These are phyloP conservation scores for Coemansia sp. DNA, from an alignment of 192 early-diverging fungal genomes.

Conservation along the genomic window DNA sequence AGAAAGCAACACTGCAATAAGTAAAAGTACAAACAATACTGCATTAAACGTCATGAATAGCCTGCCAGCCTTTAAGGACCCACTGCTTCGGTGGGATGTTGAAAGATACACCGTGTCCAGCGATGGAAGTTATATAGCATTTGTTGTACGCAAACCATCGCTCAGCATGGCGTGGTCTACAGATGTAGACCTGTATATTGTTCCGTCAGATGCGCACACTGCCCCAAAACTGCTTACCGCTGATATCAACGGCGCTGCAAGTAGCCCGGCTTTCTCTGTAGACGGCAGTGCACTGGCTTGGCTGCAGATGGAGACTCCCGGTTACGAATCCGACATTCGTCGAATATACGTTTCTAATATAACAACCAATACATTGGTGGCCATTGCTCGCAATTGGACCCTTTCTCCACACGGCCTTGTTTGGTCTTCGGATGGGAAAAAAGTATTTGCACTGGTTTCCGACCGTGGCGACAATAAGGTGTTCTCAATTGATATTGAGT, in stretches of 20 bases:
- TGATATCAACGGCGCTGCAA: constrained; percentile 58
- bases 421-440: constrained; percentile 61
- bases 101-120: constrained; percentile 63
- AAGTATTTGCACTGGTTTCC: constrained; percentile 59
- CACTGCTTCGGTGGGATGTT: constrained; percentile 56
- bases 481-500: constrained; percentile 33
- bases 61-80: constrained; percentile 55
- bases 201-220: constrained; percentile 48
- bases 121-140: constrained; percentile 64
- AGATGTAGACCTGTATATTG: constrained; percentile 66
- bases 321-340: constrained; percentile 78
- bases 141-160: constrained; percentile 60
- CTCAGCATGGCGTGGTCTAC: constrained; percentile 69
- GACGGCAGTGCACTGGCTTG: constrained; percentile 72
- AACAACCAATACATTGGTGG: constrained; percentile 13
- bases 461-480: constrained; percentile 61
- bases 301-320: constrained; percentile 73
- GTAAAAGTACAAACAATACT: background rate
- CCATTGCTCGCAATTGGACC: constrained; percentile 55
- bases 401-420: constrained; percentile 59
- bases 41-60: constrained; percentile 16
- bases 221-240: constrained; percentile 54
- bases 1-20: constrained; percentile 8
- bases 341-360: constrained; percentile 60
- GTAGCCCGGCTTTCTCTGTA: constrained; percentile 61